Base-by-base conservation (phyloP, 2,329 filamentous ascomycete genomes). In the Colletotrichum plurivorum region DNA sequence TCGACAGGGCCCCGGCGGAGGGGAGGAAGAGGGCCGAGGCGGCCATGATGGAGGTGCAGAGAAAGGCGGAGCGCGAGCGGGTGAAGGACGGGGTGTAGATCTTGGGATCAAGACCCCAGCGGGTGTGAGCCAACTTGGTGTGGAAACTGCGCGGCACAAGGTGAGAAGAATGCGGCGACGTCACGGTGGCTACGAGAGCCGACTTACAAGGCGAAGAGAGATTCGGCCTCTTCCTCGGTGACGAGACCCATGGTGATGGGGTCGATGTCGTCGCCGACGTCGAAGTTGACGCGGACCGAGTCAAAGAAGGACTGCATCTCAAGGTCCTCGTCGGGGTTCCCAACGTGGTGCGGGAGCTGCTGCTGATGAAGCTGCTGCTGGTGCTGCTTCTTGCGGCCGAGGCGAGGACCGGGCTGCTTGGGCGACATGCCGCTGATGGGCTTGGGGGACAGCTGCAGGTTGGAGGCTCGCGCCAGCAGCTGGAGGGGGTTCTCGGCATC, bases 401-500 rank as follows among this genome's bases (percentile, higher is more conserved):
- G 49, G 18, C 57, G 57, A 64, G 71, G 54, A 41, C 45, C 61
- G 65, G 49, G 52, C 41, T 67, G 71, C 20, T 70, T 70, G 16
- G 71, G 71, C n/a, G 71, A 72, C 18, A 63, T 54, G 4, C 69
- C 75, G 39, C 71, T 73, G 43, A 72, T 73, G 9, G 77, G 69
- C 52, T 76, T 75, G 1, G 82, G 84, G 25, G 85, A 86, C n/a
- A 88, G 82, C 67, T 88, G 87, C 46, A 92, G 84, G 78, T 93
- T 91, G 0, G 92, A 94, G 1, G 92, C 92, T 39, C 92, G 86
- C 3, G 92, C 92, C 41, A 94, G 88, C 16, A 94, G 81, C 76
- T 94, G 92, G 5, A 94, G 81, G 0, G 92, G 92, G 70, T 94
- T 94, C 75, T 94, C 92, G 4, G 92, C 92, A 76, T 93, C 92